Evolutionary conservation across 345 rosid species (phyloP), one percentile per base, ranked within the genome.

Genomic region (Syzygium aqueum): DNA sequence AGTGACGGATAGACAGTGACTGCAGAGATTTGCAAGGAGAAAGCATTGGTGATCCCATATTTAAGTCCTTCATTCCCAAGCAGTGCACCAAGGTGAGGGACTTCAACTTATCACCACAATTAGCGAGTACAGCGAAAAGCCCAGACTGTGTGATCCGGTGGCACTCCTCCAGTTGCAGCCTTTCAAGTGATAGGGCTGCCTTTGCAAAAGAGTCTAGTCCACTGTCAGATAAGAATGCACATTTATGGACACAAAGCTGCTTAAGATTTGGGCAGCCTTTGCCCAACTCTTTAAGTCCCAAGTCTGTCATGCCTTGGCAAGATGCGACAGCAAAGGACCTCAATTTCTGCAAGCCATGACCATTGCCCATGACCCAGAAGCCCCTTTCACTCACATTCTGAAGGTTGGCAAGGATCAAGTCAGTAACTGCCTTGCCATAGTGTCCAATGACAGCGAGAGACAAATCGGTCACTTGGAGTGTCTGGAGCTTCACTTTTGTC

Each of bases 301-400:
- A 25, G 90, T 96, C 98, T 33, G 99, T 95, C 86, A 95, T 87
- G 56, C 99, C 98, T 33, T 46, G 87, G 93, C 99, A 98, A 15
- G 96, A 93, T 43, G 92, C 54, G 86, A 98, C 90, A 30, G 94
- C 84, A 4, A 97, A 85, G 80, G 97, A 94, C 85, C 91, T 93
- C 88, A 98, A 87, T 78, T 95, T 96, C 90, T 96, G 98, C 89
- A 98, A 91, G 33, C 97, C 99, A 2, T 93, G 92, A n/a, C 95
- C 98, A 61, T 91, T 95, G 51, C 97, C 97, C 99, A 98, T 95
- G 82, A 96, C 98, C 98, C 99, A 98, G 89, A 98, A 96, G 40
- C 99, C 99, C 91, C 90, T 95, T 92, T 95, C 97, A 3, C 89
- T 93, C 84, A 96, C 97, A 83, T 93, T 90, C 23, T 91, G 90